Evolutionary conservation across 306 rosid species (phyloP), one percentile per base, ranked within the genome.

Genomic region (Geum urbanum): DNA sequence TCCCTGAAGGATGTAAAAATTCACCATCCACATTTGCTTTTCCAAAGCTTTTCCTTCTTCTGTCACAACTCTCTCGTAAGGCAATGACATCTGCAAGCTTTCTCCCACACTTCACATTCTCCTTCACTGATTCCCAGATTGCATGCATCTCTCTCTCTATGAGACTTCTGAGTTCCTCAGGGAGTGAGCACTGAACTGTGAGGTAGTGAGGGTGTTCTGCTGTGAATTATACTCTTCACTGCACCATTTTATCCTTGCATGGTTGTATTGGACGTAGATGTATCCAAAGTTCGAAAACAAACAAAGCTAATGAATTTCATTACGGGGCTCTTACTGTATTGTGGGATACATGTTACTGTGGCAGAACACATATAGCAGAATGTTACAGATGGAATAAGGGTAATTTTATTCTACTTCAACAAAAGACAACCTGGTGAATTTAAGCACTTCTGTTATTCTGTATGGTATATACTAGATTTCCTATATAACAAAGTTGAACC

Each of bases 101-200:
- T 65, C 32, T 77, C 59, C 89, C 91, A 82, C 96, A 89, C 60
- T 72, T 76, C 8, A 80, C 81, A 53, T 84, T 87, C 50, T 82
- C 85, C 82, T 80, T 89, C 76, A 87, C 63, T 11, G 83, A 85
- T 7, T 82, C 61, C 96, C 96, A 89, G 41, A 85, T 41, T 15
- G 80, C 72, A 64, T 78, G 80, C 92, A 87, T 86, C 78, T 85
- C 78, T 74, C n/a, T n/a, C 48, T 79, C 44, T 72, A 51, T 54
- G 35, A 44, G 57, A 49, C n/a, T 58, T 58, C 43, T 37, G 47
- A 35, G 72, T 27, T 27, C 32, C 32, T 27, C 32, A 27, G 32
- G 32, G 32, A 27, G 32, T 27, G 32, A 27, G 2, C 32, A 27
- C 32, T 27, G 32, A 27, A 27, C 32, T 1, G 5, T 5, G 69